Conservation (phyloP, 1,284 basidiomycete genomes). For the Butyriboletus appendiculatus region DNA sequence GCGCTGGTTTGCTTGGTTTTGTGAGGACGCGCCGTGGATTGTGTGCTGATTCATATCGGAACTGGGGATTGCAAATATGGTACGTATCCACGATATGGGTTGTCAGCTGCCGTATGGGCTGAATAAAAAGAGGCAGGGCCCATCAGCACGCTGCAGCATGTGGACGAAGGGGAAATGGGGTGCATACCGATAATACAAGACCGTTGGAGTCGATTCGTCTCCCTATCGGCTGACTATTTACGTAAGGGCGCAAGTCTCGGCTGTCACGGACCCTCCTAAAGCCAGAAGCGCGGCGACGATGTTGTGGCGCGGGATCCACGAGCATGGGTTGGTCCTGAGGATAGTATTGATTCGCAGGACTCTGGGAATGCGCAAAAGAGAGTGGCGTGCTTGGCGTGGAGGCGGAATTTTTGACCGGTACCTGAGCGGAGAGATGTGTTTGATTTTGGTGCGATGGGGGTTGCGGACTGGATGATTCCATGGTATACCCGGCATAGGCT, state of each 20-base stretch:
- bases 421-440: constrained; percentile 31
- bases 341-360: constrained; percentile 54
- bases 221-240: constrained; percentile 56
- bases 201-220: constrained; percentile 71
- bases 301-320: constrained; percentile 61
- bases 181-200: constrained; percentile 60
- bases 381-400: constrained; percentile 68
- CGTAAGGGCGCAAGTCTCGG: constrained; percentile 69
- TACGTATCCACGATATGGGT: constrained; percentile 87
- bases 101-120: constrained; percentile 90
- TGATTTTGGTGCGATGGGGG: constrained; percentile 50
- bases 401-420: constrained; percentile 32
- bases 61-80: constrained; percentile 88
- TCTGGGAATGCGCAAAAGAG: constrained; percentile 56
- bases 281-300: constrained; percentile 66
- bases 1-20: constrained; percentile 90
- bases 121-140: not conserved
- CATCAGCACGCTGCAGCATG: constrained; percentile 16
- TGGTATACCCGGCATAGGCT: constrained; percentile 44
- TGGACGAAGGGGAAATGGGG: constrained; percentile 10
- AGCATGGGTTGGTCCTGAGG: constrained; percentile 65
- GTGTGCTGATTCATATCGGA: constrained; percentile 89
- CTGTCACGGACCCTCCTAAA: constrained; percentile 69
- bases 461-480: constrained; percentile 63
- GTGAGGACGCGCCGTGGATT: constrained; percentile 94